Base-by-base conservation (phyloP, 441 rosid species). In the Populus hybrid region DNA sequence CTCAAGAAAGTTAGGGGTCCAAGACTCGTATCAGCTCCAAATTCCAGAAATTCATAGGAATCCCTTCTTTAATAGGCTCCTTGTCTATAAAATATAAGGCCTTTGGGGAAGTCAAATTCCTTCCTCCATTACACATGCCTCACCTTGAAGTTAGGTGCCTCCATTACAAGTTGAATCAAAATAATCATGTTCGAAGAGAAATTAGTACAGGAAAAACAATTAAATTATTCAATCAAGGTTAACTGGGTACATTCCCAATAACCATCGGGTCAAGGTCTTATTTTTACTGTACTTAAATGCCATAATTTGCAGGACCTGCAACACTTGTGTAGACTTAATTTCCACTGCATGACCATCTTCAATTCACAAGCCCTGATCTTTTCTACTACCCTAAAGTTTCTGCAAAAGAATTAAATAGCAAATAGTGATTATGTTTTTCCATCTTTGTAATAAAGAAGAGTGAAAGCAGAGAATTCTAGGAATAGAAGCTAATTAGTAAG, bases 1-100 rank as follows among this genome's bases (percentile, higher is more conserved):
- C 16, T 64, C 68, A 64, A 64, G 36, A 14, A n/a, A 5, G 42
- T 36, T 16, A 65, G 40, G 21, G 77, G 76, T 81, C 84, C 86
- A 61, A 61, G 71, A 26, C 66, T 18, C 42, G 67, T 50, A 50
- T 4, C n/a, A 50, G 59, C 2, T 50, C n/a, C 59, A 50, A 50
- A 50, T 16, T 50, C 59, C 59, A 50, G 59, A 50, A 50, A 5
- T 5, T 50, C n/a, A 5, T 5, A 50, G 59, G 59, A 16, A 50
- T 50, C 19, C 59, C n/a, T 50, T 50, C 59, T 35, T 35, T 46
- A 4, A 46, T 5, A 46, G 57, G 57, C 57, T 46, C 57, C 57
- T 46, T 46, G 59, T 50, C 2, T 50, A 5, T 50, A 50, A 16
- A 14, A 50, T 5, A 50, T 3, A 30, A 50, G 59, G 19, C 59